A percentile compares a stretch with the other conserved stretches of the same genome.
phyloP scores from a whole-genome alignment of 2,329 filamentous ascomycete species.

The Neonectria hederae region DNA sequence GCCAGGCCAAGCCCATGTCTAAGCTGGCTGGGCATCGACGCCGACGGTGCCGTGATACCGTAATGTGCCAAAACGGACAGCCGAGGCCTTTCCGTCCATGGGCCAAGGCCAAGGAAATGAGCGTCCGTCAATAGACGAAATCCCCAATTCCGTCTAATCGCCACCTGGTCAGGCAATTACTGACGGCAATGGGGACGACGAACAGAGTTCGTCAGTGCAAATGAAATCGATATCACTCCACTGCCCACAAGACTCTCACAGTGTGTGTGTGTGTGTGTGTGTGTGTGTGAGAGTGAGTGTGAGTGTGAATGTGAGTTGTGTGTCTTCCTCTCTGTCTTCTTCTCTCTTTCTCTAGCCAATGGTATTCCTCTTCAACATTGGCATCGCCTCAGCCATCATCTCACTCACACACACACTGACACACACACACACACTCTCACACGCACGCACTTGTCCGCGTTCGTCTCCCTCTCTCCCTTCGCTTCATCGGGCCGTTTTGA shows the following conservation, averaged over 20 bases:
- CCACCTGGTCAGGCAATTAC: slow-evolving; percentile 22
- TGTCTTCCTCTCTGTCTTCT: not conserved
- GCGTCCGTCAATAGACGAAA: not conserved
- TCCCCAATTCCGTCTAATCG: slow-evolving; percentile 11
- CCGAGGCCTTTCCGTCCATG: slow-evolving; percentile 8
- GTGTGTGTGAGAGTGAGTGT: not conserved
- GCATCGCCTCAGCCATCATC: slow-evolving; percentile 5
- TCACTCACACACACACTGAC: not conserved
- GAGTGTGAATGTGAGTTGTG: too few relatives aligned
- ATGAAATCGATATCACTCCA: not conserved
- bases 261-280: not conserved
- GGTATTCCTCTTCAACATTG: not conserved
- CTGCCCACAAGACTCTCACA: not conserved
- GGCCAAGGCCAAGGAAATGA: slow-evolving; percentile 31
- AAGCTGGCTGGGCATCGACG: not conserved
- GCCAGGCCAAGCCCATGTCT: not conserved
- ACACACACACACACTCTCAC: not conserved
- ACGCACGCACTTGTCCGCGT: slow-evolving; percentile 2
- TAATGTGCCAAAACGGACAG: slow-evolving; percentile 11
- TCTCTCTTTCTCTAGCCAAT: not conserved
- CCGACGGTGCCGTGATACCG: slow-evolving; percentile 4
- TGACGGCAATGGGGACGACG: slow-evolving; percentile 1
- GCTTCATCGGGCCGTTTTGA: slow-evolving; percentile 23
- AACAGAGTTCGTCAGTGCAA: not conserved
- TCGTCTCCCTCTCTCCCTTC: slow-evolving; percentile 2